Evolutionary conservation across 129 eudicot genomes (phyloP).

Genomic region (Flaveria bidentis): DNA sequence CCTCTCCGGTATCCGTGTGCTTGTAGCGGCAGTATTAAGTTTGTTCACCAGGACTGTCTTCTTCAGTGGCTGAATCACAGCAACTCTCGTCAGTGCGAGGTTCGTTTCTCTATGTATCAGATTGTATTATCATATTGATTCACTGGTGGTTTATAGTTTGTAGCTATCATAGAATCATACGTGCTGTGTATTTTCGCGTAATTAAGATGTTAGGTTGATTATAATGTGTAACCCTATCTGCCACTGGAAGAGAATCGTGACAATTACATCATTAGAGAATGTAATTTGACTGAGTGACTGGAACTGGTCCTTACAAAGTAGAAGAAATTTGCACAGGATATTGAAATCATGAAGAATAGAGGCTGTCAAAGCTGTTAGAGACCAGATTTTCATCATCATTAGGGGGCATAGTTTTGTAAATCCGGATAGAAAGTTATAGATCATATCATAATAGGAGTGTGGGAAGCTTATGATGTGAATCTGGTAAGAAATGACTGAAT

Average conservation of each 20-base stretch:
- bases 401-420: not conserved
- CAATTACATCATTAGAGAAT: not conserved
- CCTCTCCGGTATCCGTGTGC: conserved; percentile 83
- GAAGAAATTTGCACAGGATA: not conserved
- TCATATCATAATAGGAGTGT: not conserved
- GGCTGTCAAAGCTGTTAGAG: too few relatives aligned
- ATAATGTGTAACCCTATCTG: not conserved
- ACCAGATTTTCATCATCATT: not conserved
- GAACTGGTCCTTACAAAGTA: not conserved
- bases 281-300: not conserved
- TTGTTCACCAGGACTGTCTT: conserved; percentile 86
- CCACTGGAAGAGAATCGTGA: too few relatives aligned
- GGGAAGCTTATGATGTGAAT: not conserved
- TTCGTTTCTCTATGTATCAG: not conserved
- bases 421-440: not conserved
- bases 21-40: conserved; percentile 85
- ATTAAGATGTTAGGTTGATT: conserved; percentile 5
- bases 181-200: too few relatives aligned
- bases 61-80: conserved; percentile 92
- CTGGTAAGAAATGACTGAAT: not conserved
- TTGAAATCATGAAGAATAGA: not conserved
- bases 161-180: not conserved
- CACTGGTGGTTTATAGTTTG: not conserved
- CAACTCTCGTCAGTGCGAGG: conserved; percentile 89
- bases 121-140: not conserved